Evolutionary conservation across 2,329 filamentous ascomycete species (phyloP), one percentile per base, ranked within the genome.

Genomic region (Endoconidiophora polonica): DNA sequence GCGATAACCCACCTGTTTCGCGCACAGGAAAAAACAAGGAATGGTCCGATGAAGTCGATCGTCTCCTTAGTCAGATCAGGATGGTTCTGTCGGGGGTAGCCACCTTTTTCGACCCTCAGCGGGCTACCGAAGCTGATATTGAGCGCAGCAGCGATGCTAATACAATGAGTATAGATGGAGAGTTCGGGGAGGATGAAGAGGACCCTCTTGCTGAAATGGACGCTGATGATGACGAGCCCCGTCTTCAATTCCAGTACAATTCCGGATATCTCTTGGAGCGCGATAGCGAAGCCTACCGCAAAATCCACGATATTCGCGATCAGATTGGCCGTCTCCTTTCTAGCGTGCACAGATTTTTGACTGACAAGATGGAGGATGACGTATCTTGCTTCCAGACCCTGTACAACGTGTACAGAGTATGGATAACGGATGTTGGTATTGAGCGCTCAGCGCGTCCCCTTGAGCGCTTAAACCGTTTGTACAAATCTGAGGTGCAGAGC

Each of bases 401-500:
- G 2, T 98, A 94, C 64, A 83, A 83, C 20, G 86, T 90, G 1
- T 98, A 95, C 62, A 76, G 86, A 41, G 91, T 86, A 6, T 98
- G 88, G 87, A 96, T 98, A 59, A 87, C 94, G 1, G 91, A 98
- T 59, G 88, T 98, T 39, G 91, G 93, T 16, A 93, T 95, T 54
- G 91, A 98, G 65, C 76, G 90, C 53, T 95, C 90, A 16, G 90
- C 91, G 0, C 91, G 95, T 62, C 85, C 93, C 2, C 70, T 96
- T 7, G 91, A 98, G 62, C 76, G 91, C 18, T 81, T 96, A 12
- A 77, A 83, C 3, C 77, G 87, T 48, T 74, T 98, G 1, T 83
- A 95, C 61, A 80, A 81, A 58, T 81, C 86, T 4, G 91, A 98
- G 59, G 83, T 88, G 54, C 79, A 86, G 22, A 84, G 90, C 0